Base-by-base conservation (phyloP, 2,329 filamentous ascomycete genomes). In the Monosporascus cannonballus region DNA sequence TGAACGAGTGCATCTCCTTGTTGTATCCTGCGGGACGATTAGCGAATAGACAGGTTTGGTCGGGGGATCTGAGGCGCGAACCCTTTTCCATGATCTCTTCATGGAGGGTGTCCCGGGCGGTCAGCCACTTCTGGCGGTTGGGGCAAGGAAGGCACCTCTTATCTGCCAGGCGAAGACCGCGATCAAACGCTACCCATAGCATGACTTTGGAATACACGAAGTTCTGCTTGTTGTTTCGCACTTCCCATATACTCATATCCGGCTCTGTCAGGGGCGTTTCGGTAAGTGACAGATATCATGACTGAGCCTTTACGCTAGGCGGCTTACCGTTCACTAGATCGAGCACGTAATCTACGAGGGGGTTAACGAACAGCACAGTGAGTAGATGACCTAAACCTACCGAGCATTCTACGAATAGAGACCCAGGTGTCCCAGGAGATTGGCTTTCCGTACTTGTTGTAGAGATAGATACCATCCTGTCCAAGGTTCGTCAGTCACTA, bases 171-270 rank as follows among this genome's bases (percentile, higher is more conserved):
- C 88, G 85, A 14, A 91, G 71, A 9, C 85, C 87, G 5, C 87
- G 83, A 65, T 92, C 88, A 56, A 92, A 83, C 18, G 87, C 86
- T 3, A 92, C 88, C 88, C 87, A 92, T 22, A 92, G 77, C 84
- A 91, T 89, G 57, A 92, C 78, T 65, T 91, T 89, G n/a, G 85
- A 89, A 69, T 91, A 92, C 15, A 85, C 82, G 59, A 90, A 92
- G 63, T 90, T 82, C 67, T 90, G 87, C 64, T 87, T 87, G 62
- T 84, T 73, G 58, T 87, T 87, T 42, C 87, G 81, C 6, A 90
- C 87, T 66, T 92, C 88, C 88, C 87, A 91, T 61, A 91, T 92
- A 3, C 86, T 90, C 86, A 90, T 90, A 64, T 92, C 87, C 14
- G 83, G 82, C 44, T 85, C 77, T 79, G 47, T 7, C 7, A 18